Conservation (phyloP, 1,139 yeast genomes). For the Kurtzmaniella quercitrusa region DNA sequence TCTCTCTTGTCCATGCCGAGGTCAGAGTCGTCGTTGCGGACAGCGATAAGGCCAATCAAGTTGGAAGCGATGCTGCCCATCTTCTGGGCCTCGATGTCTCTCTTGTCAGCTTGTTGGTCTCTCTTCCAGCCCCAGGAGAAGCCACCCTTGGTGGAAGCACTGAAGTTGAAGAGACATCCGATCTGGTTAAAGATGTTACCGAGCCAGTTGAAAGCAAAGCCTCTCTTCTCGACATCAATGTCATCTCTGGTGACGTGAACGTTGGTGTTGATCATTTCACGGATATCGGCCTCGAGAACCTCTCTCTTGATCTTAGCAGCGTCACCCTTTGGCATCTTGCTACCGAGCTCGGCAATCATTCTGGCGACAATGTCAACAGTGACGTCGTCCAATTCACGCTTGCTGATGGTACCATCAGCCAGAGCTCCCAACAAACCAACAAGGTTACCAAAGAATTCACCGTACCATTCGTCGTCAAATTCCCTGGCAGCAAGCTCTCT, state of each 20-base stretch:
- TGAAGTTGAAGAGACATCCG: background rate
- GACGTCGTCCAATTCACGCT: conserved; percentile 2
- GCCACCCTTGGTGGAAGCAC: background rate
- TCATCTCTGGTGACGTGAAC: background rate
- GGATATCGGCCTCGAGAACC: conserved; percentile 1
- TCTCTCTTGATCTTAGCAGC: conserved; percentile 2
- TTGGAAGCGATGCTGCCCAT: conserved; percentile 4
- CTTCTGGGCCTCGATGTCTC: conserved; percentile 1
- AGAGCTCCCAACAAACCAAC: background rate
- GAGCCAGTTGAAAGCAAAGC: background rate
- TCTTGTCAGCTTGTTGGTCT: conserved; percentile 1
- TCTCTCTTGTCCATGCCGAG: conserved; percentile 4
- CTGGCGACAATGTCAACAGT: conserved; percentile 2
- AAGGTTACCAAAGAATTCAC: conserved; percentile 1
- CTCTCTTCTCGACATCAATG: conserved; percentile 1
- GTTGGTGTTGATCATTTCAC: conserved; percentile 1
- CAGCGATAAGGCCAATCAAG: conserved; percentile 5
- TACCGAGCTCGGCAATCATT: conserved; percentile 2
- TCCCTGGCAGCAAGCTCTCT: background rate
- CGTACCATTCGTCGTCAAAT: background rate
- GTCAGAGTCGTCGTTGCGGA: conserved; percentile 1
- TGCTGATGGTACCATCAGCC: background rate
- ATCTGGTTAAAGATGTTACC: background rate
- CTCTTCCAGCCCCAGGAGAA: conserved; percentile 1
- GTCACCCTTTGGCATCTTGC: background rate